Conservation (phyloP, 208 protist species). For the Leishmania mexicana region DNA sequence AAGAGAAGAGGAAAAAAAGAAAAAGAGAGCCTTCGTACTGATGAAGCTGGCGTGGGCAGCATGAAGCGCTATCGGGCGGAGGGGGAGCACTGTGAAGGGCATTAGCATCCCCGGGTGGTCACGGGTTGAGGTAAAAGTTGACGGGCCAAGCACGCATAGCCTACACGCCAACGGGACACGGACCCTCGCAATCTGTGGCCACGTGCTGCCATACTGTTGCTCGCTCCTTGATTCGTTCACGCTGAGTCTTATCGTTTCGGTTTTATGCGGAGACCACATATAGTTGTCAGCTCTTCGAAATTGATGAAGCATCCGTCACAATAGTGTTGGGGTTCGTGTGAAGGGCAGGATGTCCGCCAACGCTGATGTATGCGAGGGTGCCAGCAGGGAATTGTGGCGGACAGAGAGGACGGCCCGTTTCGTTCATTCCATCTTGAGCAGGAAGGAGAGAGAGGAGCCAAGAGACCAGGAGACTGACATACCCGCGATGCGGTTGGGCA, state of each 20-base stretch:
- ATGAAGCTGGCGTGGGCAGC: background rate
- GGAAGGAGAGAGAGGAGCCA: constrained; percentile 57
- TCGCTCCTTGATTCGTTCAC: background rate
- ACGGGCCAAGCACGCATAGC: background rate
- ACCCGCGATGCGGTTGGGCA: constrained; percentile 64
- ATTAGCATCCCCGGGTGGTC: no score
- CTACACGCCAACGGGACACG: background rate
- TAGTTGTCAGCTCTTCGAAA: background rate
- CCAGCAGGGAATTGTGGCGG: background rate
- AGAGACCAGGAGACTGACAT: constrained; percentile 80
- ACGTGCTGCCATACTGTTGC: background rate
- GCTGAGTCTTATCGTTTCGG: background rate
- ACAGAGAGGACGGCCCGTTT: background rate
- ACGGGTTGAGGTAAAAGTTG: background rate
- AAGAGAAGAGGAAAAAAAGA: background rate
- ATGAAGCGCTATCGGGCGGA: background rate
- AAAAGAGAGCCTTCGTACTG: background rate
- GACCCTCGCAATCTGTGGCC: background rate
- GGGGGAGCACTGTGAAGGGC: background rate
- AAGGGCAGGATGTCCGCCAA: background rate
- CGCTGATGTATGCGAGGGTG: background rate
- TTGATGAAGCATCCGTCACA: background rate
- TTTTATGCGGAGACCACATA: background rate
- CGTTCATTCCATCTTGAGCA: constrained; percentile 28
- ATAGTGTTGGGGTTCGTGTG: no score